A percentile compares a stretch with the other conserved stretches of the same genome.
Evolutionary conservation across 257 asterid species (phyloP).

Genomic region (Solanum habrochaites): DNA sequence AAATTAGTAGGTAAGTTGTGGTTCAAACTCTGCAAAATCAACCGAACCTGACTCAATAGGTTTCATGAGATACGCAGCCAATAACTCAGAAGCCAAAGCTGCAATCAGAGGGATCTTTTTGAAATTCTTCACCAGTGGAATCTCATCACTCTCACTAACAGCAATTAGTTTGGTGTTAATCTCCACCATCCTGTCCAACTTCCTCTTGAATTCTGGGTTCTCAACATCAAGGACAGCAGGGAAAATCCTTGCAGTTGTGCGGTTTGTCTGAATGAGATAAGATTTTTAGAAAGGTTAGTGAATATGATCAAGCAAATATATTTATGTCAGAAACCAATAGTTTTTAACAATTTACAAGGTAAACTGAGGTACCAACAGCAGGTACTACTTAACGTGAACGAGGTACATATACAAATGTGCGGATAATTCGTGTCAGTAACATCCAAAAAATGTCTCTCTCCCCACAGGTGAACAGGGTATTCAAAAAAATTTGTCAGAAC

Average conservation of each 20-base stretch:
- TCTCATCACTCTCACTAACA: conserved; percentile 55
- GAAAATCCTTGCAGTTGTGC: conserved; percentile 89
- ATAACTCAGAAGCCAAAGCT: conserved; percentile 70
- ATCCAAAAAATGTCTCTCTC: background rate
- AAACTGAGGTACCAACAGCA: background rate
- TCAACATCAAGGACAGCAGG: conserved; percentile 93
- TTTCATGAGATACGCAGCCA: conserved; percentile 90
- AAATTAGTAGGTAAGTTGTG: conserved; percentile 53
- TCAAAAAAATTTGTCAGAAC: background rate
- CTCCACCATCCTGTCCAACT: conserved; percentile 85
- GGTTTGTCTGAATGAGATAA: conserved; percentile 52
- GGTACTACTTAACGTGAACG: background rate
- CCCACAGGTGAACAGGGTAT: background rate
- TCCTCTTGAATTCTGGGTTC: conserved; percentile 95
- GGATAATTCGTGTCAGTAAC: background rate
- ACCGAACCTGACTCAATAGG: conserved; percentile 96
- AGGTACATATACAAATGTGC: background rate
- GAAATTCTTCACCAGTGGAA: conserved; percentile 70
- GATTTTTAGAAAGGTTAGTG: background rate
- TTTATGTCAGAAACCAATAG: background rate
- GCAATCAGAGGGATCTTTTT: conserved; percentile 84
- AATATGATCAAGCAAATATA: background rate
- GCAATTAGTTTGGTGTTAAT: conserved; percentile 58
- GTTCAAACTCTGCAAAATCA: conserved; percentile 82
- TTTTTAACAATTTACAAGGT: background rate